phyloP scores from a whole-genome alignment of 1,284 basidiomycete species.

The Thecaphora thlaspeos region DNA sequence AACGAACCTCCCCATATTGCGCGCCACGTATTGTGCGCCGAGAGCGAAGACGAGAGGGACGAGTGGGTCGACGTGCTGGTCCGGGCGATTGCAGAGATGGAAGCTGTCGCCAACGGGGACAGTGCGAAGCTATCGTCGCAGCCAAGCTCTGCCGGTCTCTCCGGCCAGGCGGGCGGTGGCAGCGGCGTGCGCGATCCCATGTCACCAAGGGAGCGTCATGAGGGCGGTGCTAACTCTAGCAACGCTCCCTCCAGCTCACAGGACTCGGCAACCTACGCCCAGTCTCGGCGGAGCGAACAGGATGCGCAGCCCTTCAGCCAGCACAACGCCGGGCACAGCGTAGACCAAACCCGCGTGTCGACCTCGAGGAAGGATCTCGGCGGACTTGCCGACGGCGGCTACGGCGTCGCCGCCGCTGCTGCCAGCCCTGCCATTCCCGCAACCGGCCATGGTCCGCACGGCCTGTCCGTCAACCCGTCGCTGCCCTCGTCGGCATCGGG shows the following conservation, averaged over 20 bases:
- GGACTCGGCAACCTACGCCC: background rate
- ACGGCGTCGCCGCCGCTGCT: background rate
- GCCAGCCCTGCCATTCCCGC: too few relatives aligned
- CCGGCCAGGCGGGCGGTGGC: background rate
- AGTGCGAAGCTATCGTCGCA: background rate
- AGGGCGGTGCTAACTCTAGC: background rate
- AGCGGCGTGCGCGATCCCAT: background rate
- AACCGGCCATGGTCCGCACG: background rate
- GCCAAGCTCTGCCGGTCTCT: background rate
- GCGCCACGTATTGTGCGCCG: slow-evolving; percentile 90
- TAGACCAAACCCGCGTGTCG: background rate
- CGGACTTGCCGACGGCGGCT: background rate
- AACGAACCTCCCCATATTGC: slow-evolving; percentile 64
- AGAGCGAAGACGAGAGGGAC: slow-evolving; percentile 88
- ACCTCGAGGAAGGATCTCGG: background rate
- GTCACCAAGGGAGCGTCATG: background rate
- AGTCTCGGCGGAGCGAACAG: background rate
- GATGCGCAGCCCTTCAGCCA: background rate
- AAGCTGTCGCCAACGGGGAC: slow-evolving; percentile 5
- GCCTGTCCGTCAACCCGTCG: slow-evolving; percentile 2
- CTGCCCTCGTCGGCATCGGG: slow-evolving; percentile 22
- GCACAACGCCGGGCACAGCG: background rate
- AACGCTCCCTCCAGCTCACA: background rate
- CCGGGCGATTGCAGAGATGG: slow-evolving; percentile 39
- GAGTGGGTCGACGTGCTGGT: slow-evolving; percentile 89